Base-by-base conservation (phyloP, 169 alveolate species). In the Plasmodium gallinaceum region DNA sequence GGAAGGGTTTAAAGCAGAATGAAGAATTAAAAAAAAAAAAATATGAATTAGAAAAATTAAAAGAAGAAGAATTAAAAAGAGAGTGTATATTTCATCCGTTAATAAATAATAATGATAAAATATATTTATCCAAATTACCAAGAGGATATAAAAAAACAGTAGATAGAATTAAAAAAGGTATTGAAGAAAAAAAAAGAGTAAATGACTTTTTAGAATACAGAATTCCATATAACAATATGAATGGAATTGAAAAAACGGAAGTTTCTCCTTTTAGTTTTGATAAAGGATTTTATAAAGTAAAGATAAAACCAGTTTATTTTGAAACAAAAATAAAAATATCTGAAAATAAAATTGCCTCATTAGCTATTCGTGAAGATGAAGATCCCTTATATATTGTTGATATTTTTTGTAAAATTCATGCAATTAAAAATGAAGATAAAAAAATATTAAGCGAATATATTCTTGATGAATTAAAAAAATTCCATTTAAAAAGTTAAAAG, bases 351-450 rank as follows among this genome's bases (percentile, higher is more conserved):
- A 68, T 80, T 52, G 90, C 90, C 1, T 80, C 73, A 18, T 48
- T 80, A 26, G 78, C 90, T 16, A 46, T 80, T 57, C 61, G 90
- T 20, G 90, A 80, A 20, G 90, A 80, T 45, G 90, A 80, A 24
- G 90, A 80, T 42, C 90, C 90, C 7, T 69, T 80, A 58, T 80
- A 80, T 22, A 80, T 80, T 60, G 78, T 80, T 66, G 90, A 80
- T 45, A 80, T 80, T 54, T 80, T 80, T 68, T 80, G 90, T 54
- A 80, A 61, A 80, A 69, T 80, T 12, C 90, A 80, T 54, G 90
- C 90, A 43, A 52, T 80, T 16, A 66, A 45, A 71, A 62, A 80
- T 61, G 70, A 80, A 22, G 80, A 80, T 45, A 80, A 68, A 60
- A 22, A 61, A 45, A 45, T 80, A 45, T 64, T 80, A 66, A 66